Evolutionary conservation across 768 basidiomycete genomes (phyloP).

Genomic region (Pulveroboletus ravenelii): DNA sequence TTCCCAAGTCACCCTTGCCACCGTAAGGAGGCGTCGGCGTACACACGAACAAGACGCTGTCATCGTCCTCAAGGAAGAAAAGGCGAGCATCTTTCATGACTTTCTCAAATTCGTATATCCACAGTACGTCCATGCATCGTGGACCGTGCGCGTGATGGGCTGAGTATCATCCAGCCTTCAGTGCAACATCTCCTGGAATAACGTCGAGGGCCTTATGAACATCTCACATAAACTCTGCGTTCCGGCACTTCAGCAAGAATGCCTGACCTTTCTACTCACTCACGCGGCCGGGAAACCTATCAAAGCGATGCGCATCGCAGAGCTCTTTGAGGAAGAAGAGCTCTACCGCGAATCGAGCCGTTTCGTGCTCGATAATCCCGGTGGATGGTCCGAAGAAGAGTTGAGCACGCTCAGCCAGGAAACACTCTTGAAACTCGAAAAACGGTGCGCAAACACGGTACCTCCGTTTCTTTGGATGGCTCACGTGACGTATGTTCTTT

Average conservation of each 20-base stretch:
- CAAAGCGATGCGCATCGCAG: slow-evolving; percentile 89
- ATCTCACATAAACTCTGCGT: slow-evolving; percentile 87
- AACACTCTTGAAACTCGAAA: slow-evolving; percentile 86
- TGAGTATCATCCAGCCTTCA: slow-evolving; percentile 51
- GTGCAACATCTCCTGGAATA: slow-evolving; percentile 93
- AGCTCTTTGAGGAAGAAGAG: slow-evolving; percentile 85
- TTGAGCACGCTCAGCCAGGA: slow-evolving; percentile 75
- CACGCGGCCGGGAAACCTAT: slow-evolving; percentile 92
- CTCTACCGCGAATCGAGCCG: slow-evolving; percentile 87
- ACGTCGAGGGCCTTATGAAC: slow-evolving; percentile 88
- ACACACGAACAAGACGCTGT: slow-evolving; percentile 68
- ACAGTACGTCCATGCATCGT: slow-evolving; percentile 51
- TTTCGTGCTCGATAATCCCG: slow-evolving; percentile 89
- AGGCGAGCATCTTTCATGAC: slow-evolving; percentile 85
- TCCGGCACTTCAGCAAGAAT: slow-evolving; percentile 74
- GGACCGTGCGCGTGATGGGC: background rate
- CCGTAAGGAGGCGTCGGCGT: slow-evolving; percentile 39
- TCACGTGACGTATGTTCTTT: background rate
- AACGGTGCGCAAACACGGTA: slow-evolving; percentile 44
- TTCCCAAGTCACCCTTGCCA: slow-evolving; percentile 36
- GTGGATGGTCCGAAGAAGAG: slow-evolving; percentile 78
- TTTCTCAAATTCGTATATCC: slow-evolving; percentile 93
- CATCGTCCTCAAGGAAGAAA: slow-evolving; percentile 87
- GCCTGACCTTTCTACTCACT: slow-evolving; percentile 82
- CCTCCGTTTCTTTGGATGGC: background rate